These are phyloP conservation scores for Fraxinus cuspidata DNA, from an alignment of 257 asterid genomes.

Conservation along the genomic window DNA sequence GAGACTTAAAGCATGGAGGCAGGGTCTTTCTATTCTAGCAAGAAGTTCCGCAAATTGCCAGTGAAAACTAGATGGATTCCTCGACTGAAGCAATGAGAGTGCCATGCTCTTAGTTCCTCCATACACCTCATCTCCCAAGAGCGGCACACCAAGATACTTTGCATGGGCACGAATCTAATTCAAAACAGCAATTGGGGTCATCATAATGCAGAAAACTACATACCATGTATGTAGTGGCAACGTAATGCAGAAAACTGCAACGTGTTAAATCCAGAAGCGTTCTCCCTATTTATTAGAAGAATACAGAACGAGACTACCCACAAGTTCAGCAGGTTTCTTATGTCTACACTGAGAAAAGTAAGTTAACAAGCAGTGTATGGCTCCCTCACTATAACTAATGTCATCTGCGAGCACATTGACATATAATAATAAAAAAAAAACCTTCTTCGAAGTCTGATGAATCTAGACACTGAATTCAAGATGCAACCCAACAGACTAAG, in stretches of 20 bases:
- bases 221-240: neutral
- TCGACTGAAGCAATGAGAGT: conserved; percentile 72
- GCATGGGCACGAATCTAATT: conserved; percentile 90
- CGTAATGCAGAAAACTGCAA: neutral
- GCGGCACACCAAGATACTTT: conserved; percentile 81
- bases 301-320: neutral
- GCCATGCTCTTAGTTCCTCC: conserved; percentile 95
- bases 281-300: neutral
- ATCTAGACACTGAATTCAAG: too few species aligned
- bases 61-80: conserved; percentile 46
- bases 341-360: too few species aligned
- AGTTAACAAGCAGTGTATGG: neutral
- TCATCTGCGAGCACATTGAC: neutral
- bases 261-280: neutral
- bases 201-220: neutral
- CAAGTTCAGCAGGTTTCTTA: neutral
- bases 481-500: neutral
- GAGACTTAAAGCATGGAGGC: conserved; percentile 85
- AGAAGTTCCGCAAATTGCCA: conserved; percentile 50
- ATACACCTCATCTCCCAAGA: conserved; percentile 92
- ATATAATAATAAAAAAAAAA: too few species aligned
- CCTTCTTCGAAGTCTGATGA: neutral
- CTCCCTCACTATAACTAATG: neutral
- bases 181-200: neutral
- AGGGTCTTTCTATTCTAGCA: conserved; percentile 70